Evolutionary conservation across 73 alveolate species (phyloP).

Genomic region (Durusdinium trenchii): DNA sequence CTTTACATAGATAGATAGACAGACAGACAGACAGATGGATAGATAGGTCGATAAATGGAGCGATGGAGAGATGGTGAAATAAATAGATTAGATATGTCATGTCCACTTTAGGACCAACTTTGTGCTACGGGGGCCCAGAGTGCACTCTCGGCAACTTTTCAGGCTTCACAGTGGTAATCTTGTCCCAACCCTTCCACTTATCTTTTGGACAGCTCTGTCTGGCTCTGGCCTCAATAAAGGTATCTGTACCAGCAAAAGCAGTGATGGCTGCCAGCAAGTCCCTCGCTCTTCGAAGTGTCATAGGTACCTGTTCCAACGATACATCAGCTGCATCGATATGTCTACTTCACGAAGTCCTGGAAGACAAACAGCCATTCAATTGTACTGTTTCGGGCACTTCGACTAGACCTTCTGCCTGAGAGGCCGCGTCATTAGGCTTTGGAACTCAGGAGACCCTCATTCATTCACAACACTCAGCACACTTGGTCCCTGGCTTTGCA

Average conservation of each 20-base stretch:
- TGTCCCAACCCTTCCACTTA: neutral
- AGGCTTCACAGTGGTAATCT: too few species aligned
- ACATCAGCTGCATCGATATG: neutral
- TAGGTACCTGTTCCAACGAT: neutral
- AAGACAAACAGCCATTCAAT: too few species aligned
- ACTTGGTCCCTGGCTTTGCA: slow-evolving; percentile 34
- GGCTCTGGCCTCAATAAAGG: slow-evolving; percentile 46
- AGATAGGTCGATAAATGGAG: too few species aligned
- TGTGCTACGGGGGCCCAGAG: too few species aligned
- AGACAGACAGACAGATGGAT: neutral
- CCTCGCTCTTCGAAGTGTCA: slow-evolving; percentile 60
- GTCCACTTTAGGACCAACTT: too few species aligned
- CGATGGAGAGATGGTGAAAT: too few species aligned
- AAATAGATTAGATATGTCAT: too few species aligned
- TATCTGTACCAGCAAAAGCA: slow-evolving; percentile 71
- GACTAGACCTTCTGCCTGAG: neutral
- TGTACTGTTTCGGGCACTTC: too few species aligned
- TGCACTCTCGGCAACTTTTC: too few species aligned
- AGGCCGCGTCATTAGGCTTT: neutral
- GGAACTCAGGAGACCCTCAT: too few species aligned
- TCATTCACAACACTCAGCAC: too few species aligned
- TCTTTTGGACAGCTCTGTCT: neutral
- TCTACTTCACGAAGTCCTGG: neutral
- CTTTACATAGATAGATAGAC: neutral
- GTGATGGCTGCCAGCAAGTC: slow-evolving; percentile 75